Evolutionary conservation across 2,329 filamentous ascomycete genomes (phyloP).

Genomic region (Blumeria hordei): DNA sequence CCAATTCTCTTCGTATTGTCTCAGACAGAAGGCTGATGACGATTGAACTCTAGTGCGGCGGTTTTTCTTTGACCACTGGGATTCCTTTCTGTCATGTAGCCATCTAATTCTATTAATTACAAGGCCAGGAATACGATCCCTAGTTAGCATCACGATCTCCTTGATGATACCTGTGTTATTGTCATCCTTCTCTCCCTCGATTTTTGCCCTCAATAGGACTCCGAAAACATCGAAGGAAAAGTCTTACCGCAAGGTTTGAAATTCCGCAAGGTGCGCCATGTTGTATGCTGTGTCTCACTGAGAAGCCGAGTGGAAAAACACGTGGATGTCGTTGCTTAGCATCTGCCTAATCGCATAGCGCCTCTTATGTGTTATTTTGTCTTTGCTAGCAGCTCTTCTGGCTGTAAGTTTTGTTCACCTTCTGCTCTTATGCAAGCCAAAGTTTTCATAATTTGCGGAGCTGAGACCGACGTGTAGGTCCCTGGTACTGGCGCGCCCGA

Average conservation of each 20-base stretch:
- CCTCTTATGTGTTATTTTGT: neutral
- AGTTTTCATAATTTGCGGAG: no score
- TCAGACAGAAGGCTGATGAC: neutral
- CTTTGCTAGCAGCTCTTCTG: no score
- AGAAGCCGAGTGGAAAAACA: neutral
- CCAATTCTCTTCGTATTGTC: neutral
- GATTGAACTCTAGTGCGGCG: neutral
- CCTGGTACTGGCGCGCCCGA: no score
- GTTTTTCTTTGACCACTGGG: neutral
- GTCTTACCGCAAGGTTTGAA: neutral
- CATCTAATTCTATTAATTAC: neutral
- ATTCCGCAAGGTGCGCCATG: neutral
- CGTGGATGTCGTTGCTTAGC: neutral
- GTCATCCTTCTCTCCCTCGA: neutral
- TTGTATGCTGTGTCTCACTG: neutral
- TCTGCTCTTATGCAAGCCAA: no score
- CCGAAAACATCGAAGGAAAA: neutral
- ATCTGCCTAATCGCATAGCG: neutral
- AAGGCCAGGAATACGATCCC: neutral
- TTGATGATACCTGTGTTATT: neutral
- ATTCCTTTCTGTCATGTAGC: neutral
- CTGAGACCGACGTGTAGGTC: no score
- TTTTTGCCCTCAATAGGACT: neutral
- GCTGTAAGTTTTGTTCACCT: no score
- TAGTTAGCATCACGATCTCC: neutral